Conservation (phyloP, 1,284 basidiomycete genomes). For the Chalciporus sp. region DNA sequence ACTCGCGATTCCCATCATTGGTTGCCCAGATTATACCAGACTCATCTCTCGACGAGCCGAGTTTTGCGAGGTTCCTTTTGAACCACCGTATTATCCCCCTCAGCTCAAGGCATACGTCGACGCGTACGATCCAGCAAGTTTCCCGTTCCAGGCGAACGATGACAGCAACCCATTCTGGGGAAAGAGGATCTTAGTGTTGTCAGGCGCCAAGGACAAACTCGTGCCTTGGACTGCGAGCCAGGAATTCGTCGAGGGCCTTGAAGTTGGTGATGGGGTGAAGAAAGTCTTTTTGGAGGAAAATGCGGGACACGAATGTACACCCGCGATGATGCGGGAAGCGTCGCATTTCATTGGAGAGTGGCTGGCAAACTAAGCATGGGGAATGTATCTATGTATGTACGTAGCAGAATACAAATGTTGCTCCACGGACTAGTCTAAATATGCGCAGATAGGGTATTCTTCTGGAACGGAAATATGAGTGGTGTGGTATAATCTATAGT, state of each 20-base stretch:
- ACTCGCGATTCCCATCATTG: constrained; percentile 77
- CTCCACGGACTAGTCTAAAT: not conserved
- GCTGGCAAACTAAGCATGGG: constrained; percentile 21
- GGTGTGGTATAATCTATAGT: not conserved
- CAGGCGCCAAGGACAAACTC: constrained; percentile 58
- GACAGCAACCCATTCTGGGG: constrained; percentile 59
- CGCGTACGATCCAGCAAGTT: constrained; percentile 44
- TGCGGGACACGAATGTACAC: constrained; percentile 55
- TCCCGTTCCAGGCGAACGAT: constrained; percentile 40
- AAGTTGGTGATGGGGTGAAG: constrained; percentile 55
- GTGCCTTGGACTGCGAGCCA: constrained; percentile 65
- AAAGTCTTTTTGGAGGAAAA: constrained; percentile 49
- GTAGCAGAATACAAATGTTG: not conserved
- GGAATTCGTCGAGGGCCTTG: constrained; percentile 54
- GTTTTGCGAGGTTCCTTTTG: constrained; percentile 44
- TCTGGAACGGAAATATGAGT: not conserved
- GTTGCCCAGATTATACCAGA: constrained; percentile 74
- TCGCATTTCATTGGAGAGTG: constrained; percentile 46
- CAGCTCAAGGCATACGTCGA: constrained; percentile 52
- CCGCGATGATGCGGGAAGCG: constrained; percentile 51
- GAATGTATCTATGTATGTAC: not conserved
- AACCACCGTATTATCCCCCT: constrained; percentile 60
- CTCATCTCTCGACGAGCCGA: constrained; percentile 65
- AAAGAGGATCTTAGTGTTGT: constrained; percentile 71
- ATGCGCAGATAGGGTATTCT: not conserved